Evolutionary conservation across 2,329 filamentous ascomycete species (phyloP), one percentile per base, ranked within the genome.

Genomic region (Fragosphaeria purpurea): DNA sequence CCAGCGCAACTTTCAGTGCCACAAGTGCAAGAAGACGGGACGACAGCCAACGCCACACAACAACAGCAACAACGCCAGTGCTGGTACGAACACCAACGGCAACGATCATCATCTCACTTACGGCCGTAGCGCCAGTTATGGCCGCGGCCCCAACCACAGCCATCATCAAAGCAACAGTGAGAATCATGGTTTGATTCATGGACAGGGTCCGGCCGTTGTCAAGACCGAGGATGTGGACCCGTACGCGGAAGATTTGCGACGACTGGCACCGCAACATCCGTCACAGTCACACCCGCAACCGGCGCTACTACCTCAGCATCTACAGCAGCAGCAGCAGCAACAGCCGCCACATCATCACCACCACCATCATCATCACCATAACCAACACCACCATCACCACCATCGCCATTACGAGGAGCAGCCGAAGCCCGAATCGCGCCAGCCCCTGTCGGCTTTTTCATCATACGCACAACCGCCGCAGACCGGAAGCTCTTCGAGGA

Each of bases 1-100:
- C 49, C 78, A 82, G 57, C 70, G 76, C 34, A 76, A 74, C 54
- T 84, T 80, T 56, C 83, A 88, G 64, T 90, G 86, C 59, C 86
- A 90, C 66, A 86, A 87, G 63, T 90, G 86, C 61, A 75, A 72
- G 56, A 83, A 79, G 61, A 63, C 66, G 34, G 75, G 75, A 51
- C 72, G 70, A 32, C 69, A 73, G 48, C 69, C 74, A 4, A 56
- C 61, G 32, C 59, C 65, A 30, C 67, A 66, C 51, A 59, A 12
- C 32, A 31, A 32, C 13, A 34, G 40, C 43, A 37, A 30, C 50
- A 12, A 46, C 7, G 11, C 12, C 43, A 4, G 41, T 41, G 34
- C 9, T 40, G 35, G 10, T 40, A 38, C 35, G 38, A 11, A 34
- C 31, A 22, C 13, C 31, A 31, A 41, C n/a, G 33, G 38, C n/a